Conservation (phyloP, 208 protist genomes). For the Trypanosoma cruzi region DNA sequence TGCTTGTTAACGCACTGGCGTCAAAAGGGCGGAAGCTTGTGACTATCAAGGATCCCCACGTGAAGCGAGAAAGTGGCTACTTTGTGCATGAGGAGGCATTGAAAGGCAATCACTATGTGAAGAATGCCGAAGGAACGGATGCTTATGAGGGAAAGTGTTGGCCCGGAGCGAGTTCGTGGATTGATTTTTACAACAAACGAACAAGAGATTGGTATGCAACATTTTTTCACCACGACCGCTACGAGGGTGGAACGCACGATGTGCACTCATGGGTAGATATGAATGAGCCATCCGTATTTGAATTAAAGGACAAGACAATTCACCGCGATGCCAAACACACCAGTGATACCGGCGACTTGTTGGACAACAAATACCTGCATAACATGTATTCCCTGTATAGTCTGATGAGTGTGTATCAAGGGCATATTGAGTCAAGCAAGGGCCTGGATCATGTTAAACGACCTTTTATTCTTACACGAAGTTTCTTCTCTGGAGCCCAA, state of each 20-base stretch:
- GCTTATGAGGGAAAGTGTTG: constrained; percentile 97
- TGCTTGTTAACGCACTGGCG: constrained; percentile 89
- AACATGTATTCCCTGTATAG: constrained; percentile 97
- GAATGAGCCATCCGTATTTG: constrained; percentile 99
- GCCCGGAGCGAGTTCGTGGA: constrained; percentile 94
- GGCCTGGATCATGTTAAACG: constrained; percentile 49
- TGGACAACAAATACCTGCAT: constrained; percentile 97
- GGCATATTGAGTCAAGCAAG: constrained; percentile 71
- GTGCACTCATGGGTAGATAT: constrained; percentile 99
- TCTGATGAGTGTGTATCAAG: constrained; percentile 89
- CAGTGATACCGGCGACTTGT: constrained; percentile 47
- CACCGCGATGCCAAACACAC: constrained; percentile 90
- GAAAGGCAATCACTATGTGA: constrained; percentile 89
- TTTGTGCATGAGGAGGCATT: constrained; percentile 82
- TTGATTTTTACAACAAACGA: constrained; percentile 94
- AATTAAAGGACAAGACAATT: constrained; percentile 95
- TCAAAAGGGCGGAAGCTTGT: constrained; percentile 96
- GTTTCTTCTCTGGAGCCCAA: constrained; percentile 98
- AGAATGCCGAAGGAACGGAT: constrained; percentile 45
- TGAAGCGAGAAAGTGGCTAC: constrained; percentile 93
- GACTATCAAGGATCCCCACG: constrained; percentile 98
- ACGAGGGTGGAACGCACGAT: constrained; percentile 83
- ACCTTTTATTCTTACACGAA: constrained; percentile 98
- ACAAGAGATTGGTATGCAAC: constrained; percentile 94
- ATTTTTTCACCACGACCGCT: constrained; percentile 90